These are phyloP conservation scores for Pseudogymnoascus sp. DNA, from an alignment of 2,329 filamentous ascomycete species.

Conservation along the genomic window DNA sequence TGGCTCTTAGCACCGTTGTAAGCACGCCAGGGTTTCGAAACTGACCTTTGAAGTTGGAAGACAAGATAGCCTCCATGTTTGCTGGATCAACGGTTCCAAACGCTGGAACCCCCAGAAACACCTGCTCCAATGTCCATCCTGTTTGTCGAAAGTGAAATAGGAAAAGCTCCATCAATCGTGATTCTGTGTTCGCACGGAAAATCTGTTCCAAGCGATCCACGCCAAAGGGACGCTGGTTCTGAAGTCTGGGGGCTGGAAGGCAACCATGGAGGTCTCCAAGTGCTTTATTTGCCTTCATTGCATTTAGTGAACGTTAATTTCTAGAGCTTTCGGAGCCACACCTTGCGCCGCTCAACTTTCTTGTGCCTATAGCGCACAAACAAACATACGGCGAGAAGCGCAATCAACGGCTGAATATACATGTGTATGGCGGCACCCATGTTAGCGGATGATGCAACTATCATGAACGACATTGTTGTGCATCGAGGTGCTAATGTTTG, in stretches of 20 bases:
- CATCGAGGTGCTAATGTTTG: not conserved
- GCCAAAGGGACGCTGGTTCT: conserved; percentile 30
- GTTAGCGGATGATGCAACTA: not conserved
- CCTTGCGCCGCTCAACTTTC: not conserved
- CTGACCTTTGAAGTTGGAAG: conserved; percentile 21
- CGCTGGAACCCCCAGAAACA: conserved; percentile 25
- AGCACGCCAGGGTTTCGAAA: not conserved
- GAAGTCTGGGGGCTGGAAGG: conserved; percentile 22
- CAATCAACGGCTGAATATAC: not conserved
- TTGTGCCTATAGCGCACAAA: not conserved
- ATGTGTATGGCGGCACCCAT: not conserved
- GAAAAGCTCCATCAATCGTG: conserved; percentile 30
- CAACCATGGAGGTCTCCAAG: conserved; percentile 11
- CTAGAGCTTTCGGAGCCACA: not conserved
- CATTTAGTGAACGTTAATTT: not conserved
- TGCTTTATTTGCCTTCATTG: not conserved
- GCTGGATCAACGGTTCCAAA: conserved; percentile 26
- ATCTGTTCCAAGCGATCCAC: conserved; percentile 32
- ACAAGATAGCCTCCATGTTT: conserved; percentile 26
- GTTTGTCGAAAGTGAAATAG: conserved; percentile 25
- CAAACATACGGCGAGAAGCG: not conserved
- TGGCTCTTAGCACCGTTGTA: not conserved
- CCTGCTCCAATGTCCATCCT: conserved; percentile 19
- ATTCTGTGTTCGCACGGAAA: conserved; percentile 27
- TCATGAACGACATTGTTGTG: not conserved